Evolutionary conservation across 2,329 filamentous ascomycete species (phyloP).

Genomic region (Talaromyces piceae): DNA sequence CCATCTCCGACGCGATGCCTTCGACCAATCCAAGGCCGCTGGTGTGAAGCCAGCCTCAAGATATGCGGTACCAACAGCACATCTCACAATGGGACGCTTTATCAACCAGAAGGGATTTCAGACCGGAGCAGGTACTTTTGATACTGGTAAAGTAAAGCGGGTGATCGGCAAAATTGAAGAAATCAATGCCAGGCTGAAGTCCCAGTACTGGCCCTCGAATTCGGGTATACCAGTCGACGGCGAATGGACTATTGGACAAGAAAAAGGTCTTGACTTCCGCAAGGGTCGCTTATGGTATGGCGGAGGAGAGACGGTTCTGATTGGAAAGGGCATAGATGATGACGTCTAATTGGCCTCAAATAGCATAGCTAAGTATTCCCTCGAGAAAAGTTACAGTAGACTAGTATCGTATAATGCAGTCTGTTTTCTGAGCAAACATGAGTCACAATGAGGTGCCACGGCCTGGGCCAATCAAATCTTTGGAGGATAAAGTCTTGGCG

Average conservation of each 20-base stretch:
- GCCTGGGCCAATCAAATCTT: neutral
- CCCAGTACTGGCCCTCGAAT: slow-evolving; percentile 59
- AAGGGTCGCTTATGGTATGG: slow-evolving; percentile 81
- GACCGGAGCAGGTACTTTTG: slow-evolving; percentile 17
- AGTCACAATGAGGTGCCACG: neutral
- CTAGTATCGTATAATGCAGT: neutral
- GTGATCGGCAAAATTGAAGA: slow-evolving; percentile 66
- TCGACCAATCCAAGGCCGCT: slow-evolving; percentile 50
- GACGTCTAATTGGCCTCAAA: too few relatives aligned
- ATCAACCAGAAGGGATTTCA: slow-evolving; percentile 55
- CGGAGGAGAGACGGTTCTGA: slow-evolving; percentile 61
- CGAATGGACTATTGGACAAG: slow-evolving; percentile 84
- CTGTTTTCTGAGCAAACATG: neutral
- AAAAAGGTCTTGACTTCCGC: slow-evolving; percentile 69
- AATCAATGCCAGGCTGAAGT: slow-evolving; percentile 68
- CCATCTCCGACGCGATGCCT: slow-evolving; percentile 76
- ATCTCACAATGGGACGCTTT: slow-evolving; percentile 81
- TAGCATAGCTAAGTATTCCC: too few relatives aligned
- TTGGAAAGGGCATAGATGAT: slow-evolving; percentile 47
- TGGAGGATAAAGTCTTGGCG: neutral
- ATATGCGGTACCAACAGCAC: slow-evolving; percentile 83
- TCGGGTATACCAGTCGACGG: slow-evolving; percentile 43
- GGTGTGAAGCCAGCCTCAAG: slow-evolving; percentile 67
- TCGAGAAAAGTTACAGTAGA: too few relatives aligned
- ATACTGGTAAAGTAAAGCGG: slow-evolving; percentile 50